Percentiles rank a stretch among this genome's conserved stretches.
These are phyloP conservation scores for Bigelowiella natans DNA, from an alignment of 78 protist species.

Conservation along the genomic window DNA sequence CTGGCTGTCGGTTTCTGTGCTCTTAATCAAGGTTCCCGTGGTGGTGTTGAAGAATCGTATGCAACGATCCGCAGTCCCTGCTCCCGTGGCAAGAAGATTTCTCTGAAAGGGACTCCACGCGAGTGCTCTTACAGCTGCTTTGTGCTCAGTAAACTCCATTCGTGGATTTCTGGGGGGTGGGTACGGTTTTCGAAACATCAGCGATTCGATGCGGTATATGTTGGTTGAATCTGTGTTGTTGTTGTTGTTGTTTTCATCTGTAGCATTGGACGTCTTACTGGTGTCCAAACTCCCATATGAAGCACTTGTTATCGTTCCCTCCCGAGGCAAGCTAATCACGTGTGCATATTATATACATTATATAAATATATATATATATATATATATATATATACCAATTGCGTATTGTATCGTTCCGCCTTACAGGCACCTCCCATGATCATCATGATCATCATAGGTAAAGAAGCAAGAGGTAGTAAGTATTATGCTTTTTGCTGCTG, in stretches of 20 bases:
- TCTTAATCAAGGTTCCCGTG: constrained; percentile 61
- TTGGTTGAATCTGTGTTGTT: no score
- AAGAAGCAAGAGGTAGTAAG: no score
- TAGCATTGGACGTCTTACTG: no score
- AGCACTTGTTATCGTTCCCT: constrained; percentile 24
- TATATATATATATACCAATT: no score
- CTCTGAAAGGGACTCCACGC: constrained; percentile 90
- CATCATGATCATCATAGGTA: no score
- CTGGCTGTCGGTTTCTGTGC: constrained; percentile 68
- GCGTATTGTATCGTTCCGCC: no score
- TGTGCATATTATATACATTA: no score
- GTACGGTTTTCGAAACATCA: background rate
- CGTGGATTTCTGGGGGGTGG: background rate
- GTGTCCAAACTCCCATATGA: constrained; percentile 31
- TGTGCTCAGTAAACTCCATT: constrained; percentile 21
- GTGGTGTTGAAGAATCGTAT: constrained; percentile 92
- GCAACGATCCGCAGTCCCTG: constrained; percentile 90
- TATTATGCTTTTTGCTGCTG: no score
- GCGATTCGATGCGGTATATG: background rate
- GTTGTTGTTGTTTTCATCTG: no score
- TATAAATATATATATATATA: no score
- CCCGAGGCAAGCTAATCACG: constrained; percentile 32
- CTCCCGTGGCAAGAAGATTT: constrained; percentile 87
- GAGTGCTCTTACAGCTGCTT: constrained; percentile 44
- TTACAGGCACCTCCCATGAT: no score